These are phyloP conservation scores for Alternaria sp. DNA, from an alignment of 2,329 filamentous ascomycete species.

Conservation along the genomic window DNA sequence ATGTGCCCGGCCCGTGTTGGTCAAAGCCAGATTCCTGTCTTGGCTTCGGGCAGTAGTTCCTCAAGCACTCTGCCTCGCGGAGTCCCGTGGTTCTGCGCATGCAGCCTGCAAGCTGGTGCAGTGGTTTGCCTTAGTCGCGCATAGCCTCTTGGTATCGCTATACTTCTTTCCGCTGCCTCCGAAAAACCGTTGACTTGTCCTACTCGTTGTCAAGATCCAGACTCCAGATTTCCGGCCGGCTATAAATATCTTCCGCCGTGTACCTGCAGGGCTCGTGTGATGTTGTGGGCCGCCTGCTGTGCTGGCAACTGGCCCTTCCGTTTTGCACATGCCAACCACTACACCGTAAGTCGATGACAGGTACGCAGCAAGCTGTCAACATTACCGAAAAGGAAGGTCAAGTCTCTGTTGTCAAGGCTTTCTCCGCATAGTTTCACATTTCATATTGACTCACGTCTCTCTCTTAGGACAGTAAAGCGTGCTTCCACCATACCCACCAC, in stretches of 20 bases:
- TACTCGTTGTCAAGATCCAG: background rate
- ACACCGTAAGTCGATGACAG: background rate
- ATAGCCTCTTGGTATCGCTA: background rate
- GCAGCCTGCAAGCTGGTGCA: constrained; percentile 4
- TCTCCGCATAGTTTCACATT: background rate
- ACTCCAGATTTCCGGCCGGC: constrained; percentile 1
- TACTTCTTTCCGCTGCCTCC: constrained; percentile 8
- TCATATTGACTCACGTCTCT: background rate
- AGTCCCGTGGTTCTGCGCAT: background rate
- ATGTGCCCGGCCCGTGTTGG: background rate
- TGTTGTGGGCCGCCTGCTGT: constrained; percentile 2
- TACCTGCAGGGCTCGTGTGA: constrained; percentile 4
- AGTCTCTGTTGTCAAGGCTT: background rate
- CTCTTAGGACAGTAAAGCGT: background rate
- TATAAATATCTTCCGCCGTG: constrained; percentile 3
- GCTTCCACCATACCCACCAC: background rate
- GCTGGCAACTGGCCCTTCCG: background rate
- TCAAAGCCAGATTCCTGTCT: background rate
- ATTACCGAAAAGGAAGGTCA: background rate
- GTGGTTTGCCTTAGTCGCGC: constrained; percentile 3
- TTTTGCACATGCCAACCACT: background rate
- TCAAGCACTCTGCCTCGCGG: background rate
- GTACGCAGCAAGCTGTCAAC: constrained; percentile 1
- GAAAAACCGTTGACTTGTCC: background rate
- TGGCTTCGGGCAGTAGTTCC: background rate